Base-by-base conservation (phyloP, 2,329 filamentous ascomycete genomes). In the Pyrenochaeta sp. region DNA sequence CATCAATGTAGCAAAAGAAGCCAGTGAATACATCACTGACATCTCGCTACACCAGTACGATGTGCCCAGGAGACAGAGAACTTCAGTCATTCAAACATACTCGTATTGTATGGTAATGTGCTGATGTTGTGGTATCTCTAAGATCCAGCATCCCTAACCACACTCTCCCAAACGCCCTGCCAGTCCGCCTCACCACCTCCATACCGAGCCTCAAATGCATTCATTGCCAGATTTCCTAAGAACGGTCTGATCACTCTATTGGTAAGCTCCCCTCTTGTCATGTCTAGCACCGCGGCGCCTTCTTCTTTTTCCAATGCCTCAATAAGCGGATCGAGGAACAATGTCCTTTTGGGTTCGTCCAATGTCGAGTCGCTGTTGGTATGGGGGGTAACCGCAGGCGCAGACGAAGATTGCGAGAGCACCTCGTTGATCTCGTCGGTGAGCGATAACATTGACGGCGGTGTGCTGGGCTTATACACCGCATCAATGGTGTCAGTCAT, bases 401-500 rank as follows among this genome's bases (percentile, higher is more conserved):
- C 27, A 8, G 62, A 55, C 1, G 59, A 64, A 0, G 61, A 58
- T 2, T 63, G 65, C 53, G 54, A 80, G 61, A 97, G 82, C 54
- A 89, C 88, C 65, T 96, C 91, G 0, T 91, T 90, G 8, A 97
- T 83, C 69, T 95, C 91, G 68, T 98, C 95, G 0, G 91, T 90
- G 5, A 98, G 84, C 2, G 92, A 92, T 2, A 66, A 91, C 81
- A 1, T 92, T 85, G 59, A 88, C 85, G 79, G 89, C 90, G 50
- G 83, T 81, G 44, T 54, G 13, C 87, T 80, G 0, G 92, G 89
- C 12, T 91, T 88, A 78, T 99, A 96, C 34, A 99, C 91, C 1
- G 95, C 93, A 70, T 99, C 95, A 64, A 97, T 93, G 13, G 94
- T 98, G 77, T 99, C 95, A 1, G 93, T 96, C 54, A 99, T 89